Evolutionary conservation across 2,329 filamentous ascomycete genomes (phyloP).

Genomic region (Trichothecium sympodiale): DNA sequence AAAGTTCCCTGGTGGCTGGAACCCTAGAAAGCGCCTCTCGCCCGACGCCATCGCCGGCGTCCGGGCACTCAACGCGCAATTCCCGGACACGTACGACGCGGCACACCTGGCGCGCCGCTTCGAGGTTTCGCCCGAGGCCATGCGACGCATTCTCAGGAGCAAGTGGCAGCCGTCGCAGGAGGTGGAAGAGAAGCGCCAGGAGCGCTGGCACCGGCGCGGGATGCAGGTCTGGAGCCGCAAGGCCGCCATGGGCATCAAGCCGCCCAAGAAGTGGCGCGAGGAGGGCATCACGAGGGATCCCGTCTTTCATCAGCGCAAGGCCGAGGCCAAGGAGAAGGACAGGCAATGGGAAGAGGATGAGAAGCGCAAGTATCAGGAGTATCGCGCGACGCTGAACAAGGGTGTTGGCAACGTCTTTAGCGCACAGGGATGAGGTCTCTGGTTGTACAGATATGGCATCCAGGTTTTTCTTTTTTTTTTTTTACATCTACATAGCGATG

Average conservation of each 20-base stretch:
- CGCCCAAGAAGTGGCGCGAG: slow-evolving; percentile 47
- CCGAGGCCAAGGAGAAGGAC: slow-evolving; percentile 14
- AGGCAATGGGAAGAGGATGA: slow-evolving; percentile 19
- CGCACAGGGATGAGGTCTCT: too few relatives aligned
- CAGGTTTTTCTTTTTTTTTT: too few relatives aligned
- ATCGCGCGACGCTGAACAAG: slow-evolving; percentile 11
- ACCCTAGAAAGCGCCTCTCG: slow-evolving; percentile 74
- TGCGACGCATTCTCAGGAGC: slow-evolving; percentile 73
- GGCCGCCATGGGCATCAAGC: slow-evolving; percentile 50
- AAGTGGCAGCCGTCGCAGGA: slow-evolving; percentile 58
- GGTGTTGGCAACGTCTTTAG: too few relatives aligned
- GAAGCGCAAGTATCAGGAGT: slow-evolving; percentile 10
- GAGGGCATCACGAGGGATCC: slow-evolving; percentile 39
- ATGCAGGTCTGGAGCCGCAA: slow-evolving; percentile 47
- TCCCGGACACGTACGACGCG: slow-evolving; percentile 69
- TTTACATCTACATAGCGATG: too few relatives aligned
- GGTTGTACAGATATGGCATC: too few relatives aligned
- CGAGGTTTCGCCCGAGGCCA: slow-evolving; percentile 74
- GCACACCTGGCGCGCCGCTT: slow-evolving; percentile 65
- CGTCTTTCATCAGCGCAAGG: slow-evolving; percentile 25
- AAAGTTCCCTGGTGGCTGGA: slow-evolving; percentile 78
- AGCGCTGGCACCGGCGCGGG: slow-evolving; percentile 51
- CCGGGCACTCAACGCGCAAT: slow-evolving; percentile 65
- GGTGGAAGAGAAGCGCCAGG: slow-evolving; percentile 45
- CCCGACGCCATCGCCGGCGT: slow-evolving; percentile 90